Evolutionary conservation across 805 yeast genomes (phyloP), one percentile per base, ranked within the genome.

Genomic region (Cyberlindnera euphorbiiphila): DNA sequence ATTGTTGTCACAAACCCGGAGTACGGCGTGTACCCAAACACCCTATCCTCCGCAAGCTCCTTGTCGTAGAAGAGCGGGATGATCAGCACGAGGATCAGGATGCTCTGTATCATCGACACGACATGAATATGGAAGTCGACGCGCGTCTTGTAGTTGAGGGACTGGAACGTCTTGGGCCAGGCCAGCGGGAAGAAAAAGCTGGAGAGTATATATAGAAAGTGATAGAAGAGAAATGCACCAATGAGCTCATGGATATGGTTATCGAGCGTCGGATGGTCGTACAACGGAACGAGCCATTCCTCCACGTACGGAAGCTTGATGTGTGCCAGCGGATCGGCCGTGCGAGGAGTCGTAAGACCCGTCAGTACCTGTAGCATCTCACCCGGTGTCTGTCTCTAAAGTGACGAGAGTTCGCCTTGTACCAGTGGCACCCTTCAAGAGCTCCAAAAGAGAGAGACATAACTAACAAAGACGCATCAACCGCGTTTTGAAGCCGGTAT

Each of bases 61-160:
- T 72, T 69, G 47, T 81, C 83, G 44, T 61, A 61, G 61, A 81
- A 77, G 69, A 81, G 66, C 4, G 91, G 89, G 28, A 72, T 48
- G 25, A 79, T 67, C 10, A 80, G 52, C 18, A 65, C 53, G 17
- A 87, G 59, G 16, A 94, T 80, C 16, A 84, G 46, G 0, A 86
- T 26, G 25, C 93, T 76, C 62, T 93, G 97, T 16, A 88, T 73
- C 71, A 85, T 76, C 2, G 96, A 84, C 5, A 87, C 95, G 18
- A 85, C 72, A 60, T 89, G 98, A 51, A 85, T 80, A 58, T 86
- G 89, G 59, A 85, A 86, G 57, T 86, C 84, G 47, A 81, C 53
- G 49, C 69, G 69, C 25, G 74, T 72, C 50, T 75, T 74, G n/a
- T 49, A 45, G 27, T 60, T 55, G 30, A 57, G 25, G 3, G 43